Evolutionary conservation across 2,329 filamentous ascomycete species (phyloP), one percentile per base, ranked within the genome.

Genomic region (Penicillium freii): DNA sequence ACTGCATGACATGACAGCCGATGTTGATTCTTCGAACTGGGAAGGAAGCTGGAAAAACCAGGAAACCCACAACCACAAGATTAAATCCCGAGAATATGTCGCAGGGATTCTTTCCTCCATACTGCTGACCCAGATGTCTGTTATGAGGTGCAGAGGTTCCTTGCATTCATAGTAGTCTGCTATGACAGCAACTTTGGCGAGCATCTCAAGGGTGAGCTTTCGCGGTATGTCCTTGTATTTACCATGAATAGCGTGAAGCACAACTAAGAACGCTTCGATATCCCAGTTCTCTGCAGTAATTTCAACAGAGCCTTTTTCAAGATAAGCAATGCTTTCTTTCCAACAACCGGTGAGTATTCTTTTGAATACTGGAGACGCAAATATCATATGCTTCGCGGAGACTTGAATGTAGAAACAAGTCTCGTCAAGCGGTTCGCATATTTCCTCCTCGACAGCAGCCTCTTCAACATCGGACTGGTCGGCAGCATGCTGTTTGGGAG

Each of bases 21-120:
- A 65, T 4, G 63, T 68, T 9, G 48, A n/a, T 39, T 29, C 1
- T 52, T 59, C 49, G 51, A 66, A 67, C 15, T 63, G n/a, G 6
- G 3, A n/a, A 34, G 59, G 56, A 0, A 59, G 55, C 11, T 56
- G 19, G 29, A 69, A 68, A 51, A 51, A 54, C 57, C 62, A 65
- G 13, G 64, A 44, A 21, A 66, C 17, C 46, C 45, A 47, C 9
- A 47, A 10, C 45, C 45, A 47, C 19, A 47, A 34, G 5, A 47
- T 34, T 19, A 34, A 23, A n/a, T 47, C 13, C 13, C 29, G 27
- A 23, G 29, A 34, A 47, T 10, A 5, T 17, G 4, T 33, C 2
- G 13, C 10, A 11, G 40, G 23, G 10, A 21, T 6, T 3, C 5
- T 7, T 15, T 47, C 45, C 19, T 47, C 19, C 29, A 47, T 2